phyloP scores from a whole-genome alignment of 2,329 filamentous ascomycete genomes.

The Colletotrichum gloeosporioides region DNA sequence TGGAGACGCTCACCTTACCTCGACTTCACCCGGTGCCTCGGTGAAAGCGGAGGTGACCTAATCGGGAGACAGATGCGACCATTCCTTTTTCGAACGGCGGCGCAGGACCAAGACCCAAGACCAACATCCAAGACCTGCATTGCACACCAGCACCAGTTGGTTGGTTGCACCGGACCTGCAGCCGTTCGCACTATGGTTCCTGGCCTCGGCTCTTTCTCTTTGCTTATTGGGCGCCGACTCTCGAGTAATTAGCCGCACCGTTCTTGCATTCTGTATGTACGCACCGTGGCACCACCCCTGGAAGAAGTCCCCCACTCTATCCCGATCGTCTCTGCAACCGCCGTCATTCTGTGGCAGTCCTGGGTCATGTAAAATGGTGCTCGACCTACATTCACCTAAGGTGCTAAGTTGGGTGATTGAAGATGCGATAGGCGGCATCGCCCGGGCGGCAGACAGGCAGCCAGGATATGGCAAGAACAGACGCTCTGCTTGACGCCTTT shows the following conservation, averaged over 20 bases:
- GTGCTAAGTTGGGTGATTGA: neutral
- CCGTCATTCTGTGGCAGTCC: neutral
- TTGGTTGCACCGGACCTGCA: neutral
- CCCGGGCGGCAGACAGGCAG: neutral
- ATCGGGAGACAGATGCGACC: slow-evolving; percentile 8
- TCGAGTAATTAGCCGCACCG: neutral
- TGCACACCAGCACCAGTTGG: neutral
- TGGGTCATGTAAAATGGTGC: neutral
- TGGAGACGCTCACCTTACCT: neutral
- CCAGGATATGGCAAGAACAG: slow-evolving; percentile 5
- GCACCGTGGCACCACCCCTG: neutral
- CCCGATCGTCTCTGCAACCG: neutral
- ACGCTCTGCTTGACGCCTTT: slow-evolving; percentile 10
- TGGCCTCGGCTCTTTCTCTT: neutral
- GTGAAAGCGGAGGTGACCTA: neutral
- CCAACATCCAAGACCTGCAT: neutral
- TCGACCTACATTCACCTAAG: neutral
- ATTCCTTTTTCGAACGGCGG: slow-evolving; percentile 1
- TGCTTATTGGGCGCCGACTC: neutral
- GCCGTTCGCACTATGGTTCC: neutral
- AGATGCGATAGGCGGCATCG: neutral
- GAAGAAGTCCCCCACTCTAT: neutral
- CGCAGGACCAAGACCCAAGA: neutral
- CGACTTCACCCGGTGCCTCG: neutral
- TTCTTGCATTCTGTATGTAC: neutral